A percentile compares a stretch with the other conserved stretches of the same genome.
These are phyloP conservation scores for Fusarium transvaalense DNA, from an alignment of 2,329 filamentous ascomycete species.

Conservation along the genomic window DNA sequence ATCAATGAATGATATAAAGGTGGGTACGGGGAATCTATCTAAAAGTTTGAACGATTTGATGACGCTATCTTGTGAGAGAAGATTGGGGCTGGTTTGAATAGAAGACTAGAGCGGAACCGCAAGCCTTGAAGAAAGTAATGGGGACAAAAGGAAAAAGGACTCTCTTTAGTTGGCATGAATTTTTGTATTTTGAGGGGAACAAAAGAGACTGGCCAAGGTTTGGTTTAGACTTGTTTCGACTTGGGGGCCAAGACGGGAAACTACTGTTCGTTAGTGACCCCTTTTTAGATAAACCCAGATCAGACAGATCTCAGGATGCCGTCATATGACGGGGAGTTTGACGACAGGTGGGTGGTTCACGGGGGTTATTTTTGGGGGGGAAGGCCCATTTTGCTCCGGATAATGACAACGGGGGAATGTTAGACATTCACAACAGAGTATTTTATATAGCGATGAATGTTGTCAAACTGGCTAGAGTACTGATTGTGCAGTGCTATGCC, in stretches of 20 bases:
- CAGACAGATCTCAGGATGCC: conserved; percentile 41
- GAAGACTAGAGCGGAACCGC: conserved; percentile 39
- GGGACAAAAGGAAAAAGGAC: neutral
- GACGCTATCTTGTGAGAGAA: conserved; percentile 39
- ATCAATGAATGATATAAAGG: conserved; percentile 14
- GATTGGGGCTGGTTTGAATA: conserved; percentile 16
- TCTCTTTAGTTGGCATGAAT: neutral
- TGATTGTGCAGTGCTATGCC: neutral
- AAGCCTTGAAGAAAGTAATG: conserved; percentile 10
- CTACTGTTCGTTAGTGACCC: conserved; percentile 23
- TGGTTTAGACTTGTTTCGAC: conserved; percentile 11
- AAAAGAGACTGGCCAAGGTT: conserved; percentile 13
- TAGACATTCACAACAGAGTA: neutral
- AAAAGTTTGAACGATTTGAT: conserved; percentile 25
- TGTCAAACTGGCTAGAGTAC: neutral
- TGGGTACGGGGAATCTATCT: conserved; percentile 5
- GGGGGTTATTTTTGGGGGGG: neutral
- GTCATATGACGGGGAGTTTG: conserved; percentile 43
- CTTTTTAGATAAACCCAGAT: conserved; percentile 35
- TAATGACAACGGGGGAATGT: neutral
- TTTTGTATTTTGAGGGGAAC: neutral
- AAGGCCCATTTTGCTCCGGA: neutral
- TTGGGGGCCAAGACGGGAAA: conserved; percentile 16
- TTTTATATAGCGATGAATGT: neutral
- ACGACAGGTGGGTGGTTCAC: conserved; percentile 4